phyloP scores from a whole-genome alignment of 2,329 filamentous ascomycete genomes.

The Pezicula carpinea region DNA sequence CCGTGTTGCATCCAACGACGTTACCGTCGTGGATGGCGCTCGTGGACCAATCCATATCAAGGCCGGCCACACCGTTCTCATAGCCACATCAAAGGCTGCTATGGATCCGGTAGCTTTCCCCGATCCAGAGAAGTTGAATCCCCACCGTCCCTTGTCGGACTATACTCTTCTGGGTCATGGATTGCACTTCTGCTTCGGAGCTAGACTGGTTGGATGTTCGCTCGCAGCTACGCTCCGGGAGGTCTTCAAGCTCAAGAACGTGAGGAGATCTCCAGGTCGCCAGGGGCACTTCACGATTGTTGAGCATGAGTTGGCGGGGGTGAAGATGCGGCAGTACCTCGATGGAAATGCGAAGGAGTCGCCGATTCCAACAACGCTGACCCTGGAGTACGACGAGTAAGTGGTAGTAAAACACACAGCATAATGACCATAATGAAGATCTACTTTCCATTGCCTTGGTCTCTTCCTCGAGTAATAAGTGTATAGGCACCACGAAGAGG shows the following conservation, averaged over 20 bases:
- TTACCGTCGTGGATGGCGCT: constrained; percentile 38
- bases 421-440: too few species aligned
- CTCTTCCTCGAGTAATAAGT: too few species aligned
- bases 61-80: constrained; percentile 36
- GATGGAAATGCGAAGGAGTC: constrained; percentile 42
- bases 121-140: constrained; percentile 36
- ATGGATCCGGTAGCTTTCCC: constrained; percentile 37
- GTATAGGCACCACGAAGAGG: too few species aligned
- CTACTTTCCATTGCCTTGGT: too few species aligned
- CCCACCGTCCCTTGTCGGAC: constrained; percentile 34
- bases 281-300: constrained; percentile 37
- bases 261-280: constrained; percentile 32
- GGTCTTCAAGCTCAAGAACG: constrained; percentile 39
- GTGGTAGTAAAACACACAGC: too few species aligned
- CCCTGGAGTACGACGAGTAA: constrained; percentile 36
- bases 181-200: constrained; percentile 36
- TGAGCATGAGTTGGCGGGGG: constrained; percentile 41
- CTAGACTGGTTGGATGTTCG: constrained; percentile 32
- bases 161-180: constrained; percentile 37
- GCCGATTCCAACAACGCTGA: constrained; percentile 38
- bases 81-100: constrained; percentile 37
- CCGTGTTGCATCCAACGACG: constrained; percentile 41
- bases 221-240: constrained; percentile 38
- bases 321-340: constrained; percentile 43
- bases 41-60: constrained; percentile 43